Conservation (phyloP, 139 green algal genomes). For the Chlamydomonas asymmetrica region DNA sequence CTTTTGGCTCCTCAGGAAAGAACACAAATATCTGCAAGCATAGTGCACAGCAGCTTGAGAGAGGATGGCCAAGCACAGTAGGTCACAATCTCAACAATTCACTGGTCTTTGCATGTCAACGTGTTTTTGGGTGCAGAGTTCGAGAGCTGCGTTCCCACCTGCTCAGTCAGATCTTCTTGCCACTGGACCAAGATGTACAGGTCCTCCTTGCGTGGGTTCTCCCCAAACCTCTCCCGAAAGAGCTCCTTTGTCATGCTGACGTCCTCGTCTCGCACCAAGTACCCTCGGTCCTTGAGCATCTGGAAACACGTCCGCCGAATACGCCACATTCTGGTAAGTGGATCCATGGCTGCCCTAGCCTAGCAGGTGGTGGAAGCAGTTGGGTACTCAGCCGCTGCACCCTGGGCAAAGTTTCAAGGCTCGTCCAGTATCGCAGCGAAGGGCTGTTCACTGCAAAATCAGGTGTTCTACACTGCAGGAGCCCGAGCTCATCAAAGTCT, state of each 20-base stretch:
- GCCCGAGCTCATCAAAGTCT: too few relatives aligned
- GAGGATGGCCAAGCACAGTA: not conserved
- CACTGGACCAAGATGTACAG: slow-evolving; percentile 81
- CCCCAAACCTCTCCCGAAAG: slow-evolving; percentile 81
- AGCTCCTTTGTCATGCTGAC: slow-evolving; percentile 68
- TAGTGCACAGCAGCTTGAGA: not conserved
- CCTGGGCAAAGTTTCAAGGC: too few relatives aligned
- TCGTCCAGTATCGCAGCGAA: too few relatives aligned
- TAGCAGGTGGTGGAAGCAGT: not conserved
- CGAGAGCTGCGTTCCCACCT: too few relatives aligned
- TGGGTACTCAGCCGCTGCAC: too few relatives aligned
- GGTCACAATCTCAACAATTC: not conserved
- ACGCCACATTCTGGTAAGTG: slow-evolving; percentile 62
- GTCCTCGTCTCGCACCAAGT: slow-evolving; percentile 83
- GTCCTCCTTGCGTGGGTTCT: slow-evolving; percentile 77
- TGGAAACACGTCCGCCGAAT: slow-evolving; percentile 85
- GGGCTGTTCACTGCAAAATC: too few relatives aligned
- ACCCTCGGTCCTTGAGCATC: slow-evolving; percentile 91
- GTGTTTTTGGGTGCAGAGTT: too few relatives aligned
- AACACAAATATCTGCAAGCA: slow-evolving; percentile 94
- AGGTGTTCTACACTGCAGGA: too few relatives aligned
- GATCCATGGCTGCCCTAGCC: slow-evolving; percentile 81
- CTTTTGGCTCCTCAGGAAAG: slow-evolving; percentile 91
- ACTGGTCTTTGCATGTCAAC: too few relatives aligned
- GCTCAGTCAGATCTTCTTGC: slow-evolving; percentile 76